phyloP scores from a whole-genome alignment of 129 eudicot species.

The Centrapalus pauciflorus region DNA sequence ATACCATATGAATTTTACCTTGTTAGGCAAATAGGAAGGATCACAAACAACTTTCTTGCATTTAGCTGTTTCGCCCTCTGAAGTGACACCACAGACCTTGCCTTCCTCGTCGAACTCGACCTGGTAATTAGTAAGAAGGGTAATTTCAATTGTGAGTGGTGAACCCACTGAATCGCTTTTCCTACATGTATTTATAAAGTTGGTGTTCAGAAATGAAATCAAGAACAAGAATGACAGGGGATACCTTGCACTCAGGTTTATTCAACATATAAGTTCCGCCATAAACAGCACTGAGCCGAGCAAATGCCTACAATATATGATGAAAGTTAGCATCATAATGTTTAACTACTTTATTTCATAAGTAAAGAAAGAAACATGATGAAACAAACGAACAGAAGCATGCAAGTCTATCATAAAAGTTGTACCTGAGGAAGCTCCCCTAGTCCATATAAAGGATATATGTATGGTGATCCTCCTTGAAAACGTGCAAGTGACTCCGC shows the following conservation, averaged over 20 bases:
- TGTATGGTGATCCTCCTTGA: constrained; percentile 78
- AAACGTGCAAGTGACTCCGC: constrained; percentile 73
- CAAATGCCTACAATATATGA: constrained; percentile 68
- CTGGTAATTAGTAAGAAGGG: constrained; percentile 28
- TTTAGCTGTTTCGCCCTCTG: constrained; percentile 91
- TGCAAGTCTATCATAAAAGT: background rate
- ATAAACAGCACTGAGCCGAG: constrained; percentile 96
- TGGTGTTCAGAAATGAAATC: background rate
- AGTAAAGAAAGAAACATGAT: background rate
- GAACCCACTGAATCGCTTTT: too few relatives aligned
- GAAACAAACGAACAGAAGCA: background rate
- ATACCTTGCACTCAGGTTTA: constrained; percentile 97
- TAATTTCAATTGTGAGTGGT: background rate
- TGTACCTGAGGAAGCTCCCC: constrained; percentile 75
- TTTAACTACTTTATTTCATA: constrained; percentile 2
- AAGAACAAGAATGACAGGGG: background rate
- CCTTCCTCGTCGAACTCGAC: constrained; percentile 90
- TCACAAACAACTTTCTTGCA: constrained; percentile 97
- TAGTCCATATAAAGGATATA: constrained; percentile 63
- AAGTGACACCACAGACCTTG: constrained; percentile 81
- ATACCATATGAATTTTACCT: constrained; percentile 39
- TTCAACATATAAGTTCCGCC: constrained; percentile 97
- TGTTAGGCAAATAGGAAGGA: constrained; percentile 80
- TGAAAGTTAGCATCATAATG: background rate
- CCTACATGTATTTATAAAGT: background rate